These are phyloP conservation scores for Quercus glauca DNA, from an alignment of 306 rosid species.

Conservation along the genomic window DNA sequence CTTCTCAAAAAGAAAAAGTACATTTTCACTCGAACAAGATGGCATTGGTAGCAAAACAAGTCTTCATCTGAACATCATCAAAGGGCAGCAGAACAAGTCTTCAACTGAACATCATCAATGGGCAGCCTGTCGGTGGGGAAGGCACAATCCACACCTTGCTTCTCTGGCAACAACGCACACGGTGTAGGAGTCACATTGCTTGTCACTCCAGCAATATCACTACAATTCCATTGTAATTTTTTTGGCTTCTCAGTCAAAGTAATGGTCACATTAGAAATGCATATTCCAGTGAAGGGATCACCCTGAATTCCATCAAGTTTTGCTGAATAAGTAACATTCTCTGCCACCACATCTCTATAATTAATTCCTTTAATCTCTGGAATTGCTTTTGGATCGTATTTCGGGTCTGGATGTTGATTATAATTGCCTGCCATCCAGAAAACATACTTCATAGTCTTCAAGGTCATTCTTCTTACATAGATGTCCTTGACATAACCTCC, in stretches of 20 bases:
- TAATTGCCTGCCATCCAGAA: slow-evolving; percentile 72
- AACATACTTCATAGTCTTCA: slow-evolving; percentile 59
- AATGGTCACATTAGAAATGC: slow-evolving; percentile 51
- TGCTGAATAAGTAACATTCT: slow-evolving; percentile 45
- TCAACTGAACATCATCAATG: slow-evolving; percentile 50
- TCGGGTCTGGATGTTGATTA: slow-evolving; percentile 43
- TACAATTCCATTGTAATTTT: slow-evolving; percentile 65
- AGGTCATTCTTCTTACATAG: slow-evolving; percentile 42
- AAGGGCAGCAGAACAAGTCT: slow-evolving; percentile 33
- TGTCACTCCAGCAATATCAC: slow-evolving; percentile 46
- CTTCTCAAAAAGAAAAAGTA: too few species aligned
- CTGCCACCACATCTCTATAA: slow-evolving; percentile 47
- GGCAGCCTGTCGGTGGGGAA: slow-evolving; percentile 50
- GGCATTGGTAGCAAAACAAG: too few species aligned
- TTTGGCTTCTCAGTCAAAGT: slow-evolving; percentile 13
- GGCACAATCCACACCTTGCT: slow-evolving; percentile 30
- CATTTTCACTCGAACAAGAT: too few species aligned
- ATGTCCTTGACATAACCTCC: slow-evolving; percentile 71
- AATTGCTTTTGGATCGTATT: slow-evolving; percentile 54
- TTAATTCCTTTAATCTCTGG: slow-evolving; percentile 51
- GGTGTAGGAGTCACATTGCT: slow-evolving; percentile 56
- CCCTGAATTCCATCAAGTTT: slow-evolving; percentile 48
- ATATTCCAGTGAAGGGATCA: slow-evolving; percentile 54
- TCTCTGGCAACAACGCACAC: slow-evolving; percentile 46
- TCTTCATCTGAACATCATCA: too few species aligned